These are phyloP conservation scores for Thozetella sp. DNA, from an alignment of 495 filamentous ascomycete species.

Conservation along the genomic window DNA sequence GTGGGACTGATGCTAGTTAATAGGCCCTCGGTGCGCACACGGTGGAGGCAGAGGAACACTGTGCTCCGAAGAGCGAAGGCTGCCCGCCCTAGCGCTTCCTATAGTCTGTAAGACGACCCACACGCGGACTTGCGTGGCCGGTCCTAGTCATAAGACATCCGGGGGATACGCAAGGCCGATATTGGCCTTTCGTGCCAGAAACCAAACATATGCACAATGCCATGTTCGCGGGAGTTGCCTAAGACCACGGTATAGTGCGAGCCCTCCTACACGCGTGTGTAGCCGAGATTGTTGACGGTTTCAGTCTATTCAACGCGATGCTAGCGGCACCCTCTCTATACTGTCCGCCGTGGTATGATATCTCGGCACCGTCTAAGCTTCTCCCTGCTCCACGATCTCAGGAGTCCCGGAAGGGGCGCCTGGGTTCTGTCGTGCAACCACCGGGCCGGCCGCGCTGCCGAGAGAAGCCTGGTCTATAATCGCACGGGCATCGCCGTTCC, in stretches of 20 bases:
- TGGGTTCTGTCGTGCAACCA: neutral
- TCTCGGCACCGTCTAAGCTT: neutral
- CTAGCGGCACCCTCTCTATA: slow-evolving; percentile 1
- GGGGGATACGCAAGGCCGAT: neutral
- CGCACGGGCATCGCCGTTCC: neutral
- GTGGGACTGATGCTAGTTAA: no score
- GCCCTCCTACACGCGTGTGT: neutral
- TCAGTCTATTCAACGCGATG: neutral
- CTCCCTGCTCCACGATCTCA: no score
- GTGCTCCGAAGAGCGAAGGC: no score
- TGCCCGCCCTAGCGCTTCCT: no score
- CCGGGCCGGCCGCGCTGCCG: no score
- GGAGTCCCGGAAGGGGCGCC: no score
- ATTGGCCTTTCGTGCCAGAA: neutral
- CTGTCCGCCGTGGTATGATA: neutral
- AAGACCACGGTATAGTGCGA: neutral
- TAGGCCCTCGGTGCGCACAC: no score
- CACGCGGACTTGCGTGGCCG: no score
- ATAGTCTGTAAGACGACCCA: no score
- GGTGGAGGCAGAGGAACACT: no score
- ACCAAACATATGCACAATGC: neutral
- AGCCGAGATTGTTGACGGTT: neutral
- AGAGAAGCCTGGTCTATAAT: no score
- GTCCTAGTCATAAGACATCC: no score
- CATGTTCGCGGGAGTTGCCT: neutral